A percentile compares a stretch with the other conserved stretches of the same genome.
Conservation (phyloP, 345 rosid genomes). For the Viola odorata region DNA sequence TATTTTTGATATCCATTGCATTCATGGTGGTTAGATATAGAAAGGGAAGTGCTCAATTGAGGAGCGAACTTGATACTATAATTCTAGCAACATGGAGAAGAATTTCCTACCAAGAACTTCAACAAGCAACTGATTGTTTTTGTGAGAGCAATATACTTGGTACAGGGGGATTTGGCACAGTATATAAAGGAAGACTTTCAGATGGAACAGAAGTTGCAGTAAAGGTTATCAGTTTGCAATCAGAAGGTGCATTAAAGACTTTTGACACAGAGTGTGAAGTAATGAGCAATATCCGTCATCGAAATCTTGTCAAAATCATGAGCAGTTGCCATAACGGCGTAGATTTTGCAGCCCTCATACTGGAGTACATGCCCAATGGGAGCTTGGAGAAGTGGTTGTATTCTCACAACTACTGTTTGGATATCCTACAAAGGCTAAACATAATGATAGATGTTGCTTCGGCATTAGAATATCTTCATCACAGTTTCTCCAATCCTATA, state of each 20-base stretch:
- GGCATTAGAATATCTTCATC: slow-evolving; percentile 9
- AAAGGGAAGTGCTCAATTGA: neutral
- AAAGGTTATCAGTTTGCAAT: slow-evolving; percentile 7
- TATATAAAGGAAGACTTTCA: neutral
- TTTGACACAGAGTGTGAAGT: slow-evolving; percentile 7
- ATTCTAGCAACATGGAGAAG: slow-evolving; percentile 4
- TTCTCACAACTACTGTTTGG: slow-evolving; percentile 6
- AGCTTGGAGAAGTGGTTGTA: slow-evolving; percentile 7
- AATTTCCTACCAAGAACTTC: slow-evolving; percentile 11
- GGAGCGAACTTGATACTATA: neutral
- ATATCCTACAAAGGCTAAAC: slow-evolving; percentile 5
- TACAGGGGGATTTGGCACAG: neutral
- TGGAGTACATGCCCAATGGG: slow-evolving; percentile 15
- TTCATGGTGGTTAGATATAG: neutral
- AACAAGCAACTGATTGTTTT: slow-evolving; percentile 10
- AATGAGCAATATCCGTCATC: neutral
- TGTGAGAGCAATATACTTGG: slow-evolving; percentile 11
- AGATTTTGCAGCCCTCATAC: slow-evolving; percentile 5
- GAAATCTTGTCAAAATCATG: slow-evolving; percentile 11
- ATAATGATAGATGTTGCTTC: slow-evolving; percentile 11
- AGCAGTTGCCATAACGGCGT: neutral
- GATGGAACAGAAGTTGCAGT: slow-evolving; percentile 8
- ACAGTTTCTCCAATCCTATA: neutral
- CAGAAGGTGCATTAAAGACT: slow-evolving; percentile 2
- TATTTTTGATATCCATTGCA: neutral